Conservation (phyloP, 192 early-diverging fungal genomes). For the Cladochytrium replicatum region DNA sequence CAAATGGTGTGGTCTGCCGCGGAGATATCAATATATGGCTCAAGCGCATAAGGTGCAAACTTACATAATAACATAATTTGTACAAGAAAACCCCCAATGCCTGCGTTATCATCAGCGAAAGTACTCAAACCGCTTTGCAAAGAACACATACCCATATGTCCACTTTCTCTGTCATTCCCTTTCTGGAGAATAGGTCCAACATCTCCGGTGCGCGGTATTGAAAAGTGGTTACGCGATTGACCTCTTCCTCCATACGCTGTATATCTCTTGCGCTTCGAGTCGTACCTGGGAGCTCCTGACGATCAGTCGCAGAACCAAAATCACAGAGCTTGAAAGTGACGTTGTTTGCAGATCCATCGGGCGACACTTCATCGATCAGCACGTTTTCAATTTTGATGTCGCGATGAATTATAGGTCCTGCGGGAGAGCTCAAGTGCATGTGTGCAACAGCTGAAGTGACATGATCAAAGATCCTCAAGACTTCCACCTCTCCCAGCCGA, state of each 20-base stretch:
- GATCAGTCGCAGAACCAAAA: conserved; percentile 81
- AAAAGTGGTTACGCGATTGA: conserved; percentile 73
- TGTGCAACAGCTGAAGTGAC: conserved; percentile 81
- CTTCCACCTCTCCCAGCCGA: conserved; percentile 70
- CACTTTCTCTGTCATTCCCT: conserved; percentile 77
- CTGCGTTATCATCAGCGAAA: conserved; percentile 16
- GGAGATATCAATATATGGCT: conserved; percentile 11
- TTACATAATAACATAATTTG: conserved; percentile 83
- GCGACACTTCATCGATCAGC: conserved; percentile 11
- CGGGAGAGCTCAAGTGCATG: conserved; percentile 71
- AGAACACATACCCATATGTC: conserved; percentile 37
- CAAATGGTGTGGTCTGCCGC: conserved; percentile 78
- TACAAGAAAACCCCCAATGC: conserved; percentile 90
- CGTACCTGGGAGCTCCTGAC: conserved; percentile 40
- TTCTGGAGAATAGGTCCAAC: conserved; percentile 79
- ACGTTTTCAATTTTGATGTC: conserved; percentile 75
- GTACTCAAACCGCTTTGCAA: background rate
- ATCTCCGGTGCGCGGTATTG: conserved; percentile 96
- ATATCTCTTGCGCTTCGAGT: conserved; percentile 57
- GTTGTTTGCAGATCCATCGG: conserved; percentile 21
- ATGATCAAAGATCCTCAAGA: conserved; percentile 81
- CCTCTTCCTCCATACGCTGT: conserved; percentile 75
- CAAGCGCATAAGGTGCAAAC: conserved; percentile 8
- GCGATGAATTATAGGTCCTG: conserved; percentile 68
- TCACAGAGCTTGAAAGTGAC: conserved; percentile 83